These are phyloP conservation scores for Priceomyces carsonii DNA, from an alignment of 805 yeast species.

Conservation along the genomic window DNA sequence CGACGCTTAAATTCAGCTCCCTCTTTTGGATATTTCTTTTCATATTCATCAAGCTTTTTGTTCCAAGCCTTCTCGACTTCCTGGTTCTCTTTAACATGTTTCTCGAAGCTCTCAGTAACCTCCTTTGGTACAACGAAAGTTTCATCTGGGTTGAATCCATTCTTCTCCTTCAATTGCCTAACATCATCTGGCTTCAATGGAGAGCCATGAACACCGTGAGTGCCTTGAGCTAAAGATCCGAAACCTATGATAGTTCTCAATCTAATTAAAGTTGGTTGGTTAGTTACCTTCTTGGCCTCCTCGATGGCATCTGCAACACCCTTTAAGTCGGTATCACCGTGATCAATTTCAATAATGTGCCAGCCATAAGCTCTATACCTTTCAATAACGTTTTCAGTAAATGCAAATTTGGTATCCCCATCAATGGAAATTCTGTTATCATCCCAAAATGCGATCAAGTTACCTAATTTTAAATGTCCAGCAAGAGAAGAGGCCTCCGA, in stretches of 20 bases:
- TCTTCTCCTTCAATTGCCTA: conserved; percentile 76
- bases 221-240: conserved; percentile 84
- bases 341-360: conserved; percentile 75
- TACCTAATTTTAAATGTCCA: conserved; percentile 91
- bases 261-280: conserved; percentile 90
- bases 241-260: conserved; percentile 90
- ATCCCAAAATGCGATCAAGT: conserved; percentile 93
- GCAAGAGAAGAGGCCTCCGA: conserved; percentile 94
- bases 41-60: conserved; percentile 58
- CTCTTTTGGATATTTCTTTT: conserved; percentile 68
- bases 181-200: conserved; percentile 94
- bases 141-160: conserved; percentile 87
- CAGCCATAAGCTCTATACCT: conserved; percentile 94
- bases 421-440: conserved; percentile 97
- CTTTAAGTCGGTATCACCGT: conserved; percentile 78
- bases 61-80: conserved; percentile 78
- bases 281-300: conserved; percentile 71
- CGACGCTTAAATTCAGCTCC: conserved; percentile 83
- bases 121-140: conserved; percentile 78
- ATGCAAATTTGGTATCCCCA: conserved; percentile 85
- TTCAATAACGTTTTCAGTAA: conserved; percentile 86
- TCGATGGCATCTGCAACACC: conserved; percentile 75
- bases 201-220: conserved; percentile 93
- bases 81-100: conserved; percentile 62
- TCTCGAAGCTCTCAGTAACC: conserved; percentile 69